Conservation (phyloP, 2,329 filamentous ascomycete species). For the Aurifilum marmelostoma region DNA sequence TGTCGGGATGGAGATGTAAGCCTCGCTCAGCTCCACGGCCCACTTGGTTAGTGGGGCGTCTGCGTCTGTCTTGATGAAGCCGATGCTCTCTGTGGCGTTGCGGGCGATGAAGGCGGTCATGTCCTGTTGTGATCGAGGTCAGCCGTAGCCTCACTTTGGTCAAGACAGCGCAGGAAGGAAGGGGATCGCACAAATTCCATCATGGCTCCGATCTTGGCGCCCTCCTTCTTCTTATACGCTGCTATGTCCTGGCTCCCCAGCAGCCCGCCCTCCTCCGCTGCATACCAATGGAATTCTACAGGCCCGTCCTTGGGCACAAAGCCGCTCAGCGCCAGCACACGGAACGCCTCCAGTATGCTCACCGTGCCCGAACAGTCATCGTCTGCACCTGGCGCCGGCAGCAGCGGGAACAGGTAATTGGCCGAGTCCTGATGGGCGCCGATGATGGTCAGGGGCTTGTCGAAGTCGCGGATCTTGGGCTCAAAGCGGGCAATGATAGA, state of each 20-base stretch:
- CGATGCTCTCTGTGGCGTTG: conserved; percentile 45
- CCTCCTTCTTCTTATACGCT: conserved; percentile 64
- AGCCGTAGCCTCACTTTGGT: not conserved
- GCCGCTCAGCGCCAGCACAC: conserved; percentile 59
- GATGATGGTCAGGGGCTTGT: conserved; percentile 52
- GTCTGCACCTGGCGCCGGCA: conserved; percentile 73
- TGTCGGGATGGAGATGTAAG: conserved; percentile 43
- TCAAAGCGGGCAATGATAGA: conserved; percentile 72
- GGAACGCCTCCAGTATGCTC: conserved; percentile 73
- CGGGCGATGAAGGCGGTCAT: conserved; percentile 45
- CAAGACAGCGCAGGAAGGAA: not conserved
- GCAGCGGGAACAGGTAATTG: conserved; percentile 70
- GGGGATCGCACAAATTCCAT: conserved; percentile 53
- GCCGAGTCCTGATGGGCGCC: conserved; percentile 76
- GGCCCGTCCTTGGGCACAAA: conserved; percentile 43
- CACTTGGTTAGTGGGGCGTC: conserved; percentile 43
- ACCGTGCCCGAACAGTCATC: conserved; percentile 75
- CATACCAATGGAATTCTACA: conserved; percentile 83
- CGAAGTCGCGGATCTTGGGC: conserved; percentile 42
- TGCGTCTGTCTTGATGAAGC: conserved; percentile 43
- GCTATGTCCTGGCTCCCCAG: conserved; percentile 76
- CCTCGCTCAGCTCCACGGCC: conserved; percentile 39
- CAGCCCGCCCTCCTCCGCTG: conserved; percentile 78
- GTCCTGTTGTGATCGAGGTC: conserved; percentile 34
- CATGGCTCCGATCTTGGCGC: conserved; percentile 71